A percentile compares a stretch with the other conserved stretches of the same genome.
Evolutionary conservation across 345 rosid genomes (phyloP).

Genomic region (Hirschfeldia incana): DNA sequence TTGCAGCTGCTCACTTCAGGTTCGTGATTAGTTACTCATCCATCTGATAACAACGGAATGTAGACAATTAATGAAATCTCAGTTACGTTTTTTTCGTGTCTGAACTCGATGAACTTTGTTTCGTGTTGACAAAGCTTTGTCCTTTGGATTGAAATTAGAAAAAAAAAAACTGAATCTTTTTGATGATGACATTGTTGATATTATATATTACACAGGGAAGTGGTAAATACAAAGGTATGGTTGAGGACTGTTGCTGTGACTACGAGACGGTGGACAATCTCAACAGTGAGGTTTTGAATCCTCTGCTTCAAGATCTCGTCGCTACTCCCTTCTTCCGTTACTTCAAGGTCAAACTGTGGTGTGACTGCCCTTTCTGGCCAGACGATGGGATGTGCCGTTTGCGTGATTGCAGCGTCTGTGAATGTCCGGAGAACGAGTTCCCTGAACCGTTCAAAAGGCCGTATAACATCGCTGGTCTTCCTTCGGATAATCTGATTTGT

Average conservation of each 20-base stretch:
- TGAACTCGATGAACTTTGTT: conserved; percentile 10
- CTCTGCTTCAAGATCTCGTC: conserved; percentile 80
- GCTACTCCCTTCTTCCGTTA: conserved; percentile 84
- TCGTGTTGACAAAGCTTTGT: conserved; percentile 12
- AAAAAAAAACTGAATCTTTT: conserved; percentile 16
- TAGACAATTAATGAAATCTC: not conserved
- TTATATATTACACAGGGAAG: conserved; percentile 37
- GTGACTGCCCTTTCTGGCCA: conserved; percentile 97
- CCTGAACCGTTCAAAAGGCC: conserved; percentile 73
- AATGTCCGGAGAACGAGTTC: conserved; percentile 92
- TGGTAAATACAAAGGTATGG: conserved; percentile 61
- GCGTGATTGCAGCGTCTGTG: conserved; percentile 97
- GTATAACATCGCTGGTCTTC: conserved; percentile 45
- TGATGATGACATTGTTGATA: conserved; percentile 16
- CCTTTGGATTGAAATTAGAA: conserved; percentile 3
- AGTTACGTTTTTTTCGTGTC: not conserved
- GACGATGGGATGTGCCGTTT: conserved; percentile 96
- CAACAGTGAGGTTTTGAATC: conserved; percentile 73
- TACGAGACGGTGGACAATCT: conserved; percentile 83
- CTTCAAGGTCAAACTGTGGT: conserved; percentile 94
- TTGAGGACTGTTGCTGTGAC: conserved; percentile 94
- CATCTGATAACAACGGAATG: not conserved
- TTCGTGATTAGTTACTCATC: not conserved
- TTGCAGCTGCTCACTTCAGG: conserved; percentile 63
- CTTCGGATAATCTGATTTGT: conserved; percentile 66